Base-by-base conservation (phyloP, 176 grass and related monocot species). In the Oryza meyeriana region DNA sequence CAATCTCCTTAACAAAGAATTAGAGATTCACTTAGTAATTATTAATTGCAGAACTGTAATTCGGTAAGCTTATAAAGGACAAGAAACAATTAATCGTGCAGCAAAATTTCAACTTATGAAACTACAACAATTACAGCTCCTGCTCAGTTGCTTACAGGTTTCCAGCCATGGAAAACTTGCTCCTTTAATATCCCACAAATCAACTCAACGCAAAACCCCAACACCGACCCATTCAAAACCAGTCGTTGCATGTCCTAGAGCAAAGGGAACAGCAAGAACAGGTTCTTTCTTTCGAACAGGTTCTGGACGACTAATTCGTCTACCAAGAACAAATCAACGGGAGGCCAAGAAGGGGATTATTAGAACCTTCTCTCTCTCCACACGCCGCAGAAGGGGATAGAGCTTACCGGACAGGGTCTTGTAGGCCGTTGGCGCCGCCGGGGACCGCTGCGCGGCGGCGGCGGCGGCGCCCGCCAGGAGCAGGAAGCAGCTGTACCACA, bases 331-430 rank as follows among this genome's bases (percentile, higher is more conserved):
- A 22, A 8, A 5, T 1, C 33, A 32, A 28, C 65, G 27, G 0
- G 16, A 71, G 35, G 44, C 24, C 32, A 74, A 79, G 44, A 30
- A 81, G 73, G 38, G 58, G 36, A 39, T 26, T 25, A 18, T 24
- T 25, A 78, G 0, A 71, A 9, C 16, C 69, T 20, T 8, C 0
- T n/a, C 52, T 0, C 52, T 8, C 22, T 25, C 55, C 11, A 2
- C 9, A 59, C 55, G n/a, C 55, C 22, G n/a, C 4, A 35, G 9
- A 78, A 25, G 8, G 11, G 58, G 17, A 33, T 1, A 29, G 33
- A 12, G n/a, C 4, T 72, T 85, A 91, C 94, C 94, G 17, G 9
- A 89, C 6, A 97, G 58, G 38, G 94, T 97, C 41, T 89, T 88
- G 78, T 87, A 94, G 27, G 36, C 10, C 3, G 81, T 17, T 10